Percentiles rank a stretch among this genome's conserved stretches.
These are phyloP conservation scores for Cubamyces sp. DNA, from an alignment of 768 basidiomycete genomes.

Conservation along the genomic window DNA sequence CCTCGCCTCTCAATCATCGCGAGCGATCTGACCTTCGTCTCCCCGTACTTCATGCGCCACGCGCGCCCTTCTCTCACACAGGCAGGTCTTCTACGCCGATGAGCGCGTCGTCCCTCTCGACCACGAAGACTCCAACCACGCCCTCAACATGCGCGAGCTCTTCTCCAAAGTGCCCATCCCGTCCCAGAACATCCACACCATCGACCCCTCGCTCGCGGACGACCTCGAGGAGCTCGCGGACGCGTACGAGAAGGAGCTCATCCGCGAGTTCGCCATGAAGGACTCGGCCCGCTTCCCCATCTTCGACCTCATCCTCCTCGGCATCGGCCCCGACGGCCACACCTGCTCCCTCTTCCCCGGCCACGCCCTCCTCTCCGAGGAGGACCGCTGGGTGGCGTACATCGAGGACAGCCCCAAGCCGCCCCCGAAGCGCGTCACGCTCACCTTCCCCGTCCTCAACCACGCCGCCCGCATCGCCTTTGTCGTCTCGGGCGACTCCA, in stretches of 20 bases:
- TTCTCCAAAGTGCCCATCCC: conserved; percentile 87
- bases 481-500: conserved; percentile 82
- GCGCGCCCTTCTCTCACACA: conserved; percentile 36
- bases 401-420: conserved; percentile 95
- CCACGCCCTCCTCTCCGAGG: conserved; percentile 83
- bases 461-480: conserved; percentile 89
- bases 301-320: conserved; percentile 96
- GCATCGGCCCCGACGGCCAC: conserved; percentile 98
- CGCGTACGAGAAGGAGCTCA: conserved; percentile 82
- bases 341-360: conserved; percentile 96
- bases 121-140: conserved; percentile 91
- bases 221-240: conserved; percentile 83
- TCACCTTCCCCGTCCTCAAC: conserved; percentile 91
- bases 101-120: conserved; percentile 95
- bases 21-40: conserved; percentile 7
- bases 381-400: conserved; percentile 93
- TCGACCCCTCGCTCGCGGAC: conserved; percentile 68
- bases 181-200: conserved; percentile 73
- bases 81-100: conserved; percentile 98
- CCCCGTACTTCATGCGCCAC: neutral
- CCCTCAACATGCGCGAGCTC: conserved; percentile 69
- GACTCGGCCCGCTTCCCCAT: conserved; percentile 96
- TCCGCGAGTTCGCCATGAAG: conserved; percentile 87
- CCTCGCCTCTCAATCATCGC: neutral
- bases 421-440: conserved; percentile 85